phyloP scores from a whole-genome alignment of 805 yeast genomes.

The Gaillardinia entomophila region DNA sequence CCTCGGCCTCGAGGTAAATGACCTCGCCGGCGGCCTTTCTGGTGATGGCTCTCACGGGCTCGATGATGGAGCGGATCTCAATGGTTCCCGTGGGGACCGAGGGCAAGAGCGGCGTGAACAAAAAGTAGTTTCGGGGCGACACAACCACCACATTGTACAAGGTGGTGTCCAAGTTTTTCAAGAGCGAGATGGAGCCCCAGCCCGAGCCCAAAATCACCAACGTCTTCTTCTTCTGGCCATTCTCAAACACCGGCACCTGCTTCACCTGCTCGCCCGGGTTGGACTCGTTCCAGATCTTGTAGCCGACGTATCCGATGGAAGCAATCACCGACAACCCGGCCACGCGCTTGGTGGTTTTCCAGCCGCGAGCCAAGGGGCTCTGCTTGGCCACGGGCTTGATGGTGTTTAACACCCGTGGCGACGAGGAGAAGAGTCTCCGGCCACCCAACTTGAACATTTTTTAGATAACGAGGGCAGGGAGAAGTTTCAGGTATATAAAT shows the following conservation, averaged over 20 bases:
- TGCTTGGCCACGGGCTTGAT: conserved; percentile 9
- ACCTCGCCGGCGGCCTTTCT: conserved; percentile 76
- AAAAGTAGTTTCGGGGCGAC: conserved; percentile 91
- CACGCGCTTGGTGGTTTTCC: conserved; percentile 44
- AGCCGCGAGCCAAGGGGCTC: conserved; percentile 26
- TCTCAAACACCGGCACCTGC: conserved; percentile 49
- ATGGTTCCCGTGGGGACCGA: conserved; percentile 93
- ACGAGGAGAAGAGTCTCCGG: conserved; percentile 16
- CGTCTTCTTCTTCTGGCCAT: conserved; percentile 64
- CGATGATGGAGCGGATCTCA: conserved; percentile 85
- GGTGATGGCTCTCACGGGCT: conserved; percentile 84
- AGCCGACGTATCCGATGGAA: conserved; percentile 45
- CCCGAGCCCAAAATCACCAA: conserved; percentile 83
- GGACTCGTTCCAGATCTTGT: conserved; percentile 56
- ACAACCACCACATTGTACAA: conserved; percentile 84
- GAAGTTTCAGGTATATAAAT: not conserved
- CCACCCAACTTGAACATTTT: conserved; percentile 9
- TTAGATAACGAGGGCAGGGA: not conserved
- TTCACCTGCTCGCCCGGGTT: conserved; percentile 56
- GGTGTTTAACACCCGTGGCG: conserved; percentile 15
- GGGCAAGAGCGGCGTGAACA: conserved; percentile 94
- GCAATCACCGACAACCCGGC: conserved; percentile 49
- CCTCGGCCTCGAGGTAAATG: conserved; percentile 84
- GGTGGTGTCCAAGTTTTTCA: conserved; percentile 80
- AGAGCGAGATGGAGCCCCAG: conserved; percentile 87